Base-by-base conservation (phyloP, 495 filamentous ascomycete genomes). In the Hypoxylon lienhwacheense region DNA sequence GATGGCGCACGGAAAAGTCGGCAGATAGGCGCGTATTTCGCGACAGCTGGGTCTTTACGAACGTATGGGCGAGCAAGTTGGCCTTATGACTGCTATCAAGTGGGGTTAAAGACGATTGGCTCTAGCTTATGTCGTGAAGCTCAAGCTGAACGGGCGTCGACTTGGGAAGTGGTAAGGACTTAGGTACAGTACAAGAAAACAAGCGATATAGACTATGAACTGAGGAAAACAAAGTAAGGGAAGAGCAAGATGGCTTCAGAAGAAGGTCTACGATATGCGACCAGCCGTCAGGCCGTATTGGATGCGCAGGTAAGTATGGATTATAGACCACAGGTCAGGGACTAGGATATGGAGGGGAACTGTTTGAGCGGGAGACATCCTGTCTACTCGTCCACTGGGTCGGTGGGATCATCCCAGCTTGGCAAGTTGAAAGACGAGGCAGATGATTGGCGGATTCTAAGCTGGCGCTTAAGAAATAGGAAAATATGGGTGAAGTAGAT, bases 201-300 rank as follows among this genome's bases (percentile, higher is more conserved):
- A 37, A 12, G 39, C 33, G 24, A 43, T 46, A 55, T 49, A 49
- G 28, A 37, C 39, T 11, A 50, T 35, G 33, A 47, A 14, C 46
- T 40, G 31, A n/a, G 40, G 52, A 53, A 62, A 62, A 57, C 58
- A 26, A 57, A 34, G 43, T 53, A 37, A 31, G 41, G 43, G 45
- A 44, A 44, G 32, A 37, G 47, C 28, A 47, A 47, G 47, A 61
- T 51, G 51, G 45, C 52, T 49, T 55, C 41, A 44, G 43, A 45
- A 26, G 24, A 46, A 59, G 48, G 55, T 50, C 56, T 49, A 42
- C 55, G 60, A 59, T 59, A 59, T 63, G 60, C 60, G 60, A 47
- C 59, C 59, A 50, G 34, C 46, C 41, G 33, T 37, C 47, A 47
- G 40, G 35, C 58, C 42, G 41, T 51, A 35, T 44, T n/a, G n/a